Percentiles rank a stretch among this genome's conserved stretches.
Evolutionary conservation across 1,284 basidiomycete species (phyloP).

Genomic region (Trametes versicolor): DNA sequence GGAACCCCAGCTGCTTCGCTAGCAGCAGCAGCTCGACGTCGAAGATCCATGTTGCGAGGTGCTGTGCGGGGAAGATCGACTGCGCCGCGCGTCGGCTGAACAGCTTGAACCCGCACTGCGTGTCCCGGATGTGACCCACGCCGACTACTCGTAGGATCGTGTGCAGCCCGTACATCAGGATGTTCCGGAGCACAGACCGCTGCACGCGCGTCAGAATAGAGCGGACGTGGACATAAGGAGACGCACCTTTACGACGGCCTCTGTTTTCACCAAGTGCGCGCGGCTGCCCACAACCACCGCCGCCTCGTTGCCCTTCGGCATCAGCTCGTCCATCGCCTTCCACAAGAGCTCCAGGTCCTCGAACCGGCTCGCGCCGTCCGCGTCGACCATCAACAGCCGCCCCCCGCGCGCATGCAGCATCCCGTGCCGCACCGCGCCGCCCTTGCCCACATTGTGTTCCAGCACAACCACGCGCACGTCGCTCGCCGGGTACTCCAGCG

Average conservation of each 20-base stretch:
- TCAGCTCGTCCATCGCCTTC: constrained; percentile 73
- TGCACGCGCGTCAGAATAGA: constrained; percentile 44
- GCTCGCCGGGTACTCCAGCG: constrained; percentile 58
- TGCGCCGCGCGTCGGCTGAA: constrained; percentile 85
- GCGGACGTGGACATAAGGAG: neutral
- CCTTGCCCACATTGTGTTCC: constrained; percentile 88
- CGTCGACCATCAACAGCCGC: constrained; percentile 91
- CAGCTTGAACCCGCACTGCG: constrained; percentile 97
- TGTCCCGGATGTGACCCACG: constrained; percentile 90
- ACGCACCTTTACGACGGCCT: constrained; percentile 92
- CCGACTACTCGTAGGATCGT: constrained; percentile 85
- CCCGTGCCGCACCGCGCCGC: constrained; percentile 91
- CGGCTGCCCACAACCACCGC: constrained; percentile 87
- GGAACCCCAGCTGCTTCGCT: constrained; percentile 78
- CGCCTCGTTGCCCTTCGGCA: constrained; percentile 52
- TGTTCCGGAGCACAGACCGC: constrained; percentile 88
- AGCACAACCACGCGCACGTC: constrained; percentile 84
- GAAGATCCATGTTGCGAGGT: constrained; percentile 92
- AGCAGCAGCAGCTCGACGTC: constrained; percentile 95
- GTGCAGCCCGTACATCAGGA: constrained; percentile 94
- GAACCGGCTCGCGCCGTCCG: constrained; percentile 92
- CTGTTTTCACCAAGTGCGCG: constrained; percentile 91
- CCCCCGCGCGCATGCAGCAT: constrained; percentile 84
- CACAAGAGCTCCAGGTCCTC: constrained; percentile 82
- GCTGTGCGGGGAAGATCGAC: constrained; percentile 85